phyloP scores from a whole-genome alignment of 2,329 filamentous ascomycete species.

The Zymoseptoria ardabiliae region DNA sequence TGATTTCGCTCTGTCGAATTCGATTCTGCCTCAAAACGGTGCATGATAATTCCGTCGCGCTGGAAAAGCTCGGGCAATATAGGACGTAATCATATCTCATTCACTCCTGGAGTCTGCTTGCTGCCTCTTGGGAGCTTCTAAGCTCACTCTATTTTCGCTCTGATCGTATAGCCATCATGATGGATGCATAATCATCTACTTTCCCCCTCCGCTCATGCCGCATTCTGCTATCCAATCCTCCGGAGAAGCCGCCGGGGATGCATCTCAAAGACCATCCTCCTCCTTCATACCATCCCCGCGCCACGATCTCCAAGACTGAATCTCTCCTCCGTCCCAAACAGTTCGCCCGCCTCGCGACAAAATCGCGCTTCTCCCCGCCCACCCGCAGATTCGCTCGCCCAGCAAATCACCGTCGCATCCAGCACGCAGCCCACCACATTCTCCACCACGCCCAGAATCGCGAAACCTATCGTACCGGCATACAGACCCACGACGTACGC shows the following conservation, averaged over 20 bases:
- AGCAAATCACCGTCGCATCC: slow-evolving; percentile 71
- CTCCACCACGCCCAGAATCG: slow-evolving; percentile 56
- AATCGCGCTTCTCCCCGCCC: slow-evolving; percentile 61
- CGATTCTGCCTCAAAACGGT: too few species aligned
- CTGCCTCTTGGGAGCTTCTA: background rate
- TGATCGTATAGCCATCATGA: background rate
- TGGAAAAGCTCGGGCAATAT: background rate
- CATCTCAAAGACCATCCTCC: background rate
- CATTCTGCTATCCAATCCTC: background rate
- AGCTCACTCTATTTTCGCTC: background rate
- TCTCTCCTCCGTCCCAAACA: slow-evolving; percentile 61
- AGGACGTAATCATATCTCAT: background rate
- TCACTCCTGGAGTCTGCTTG: background rate
- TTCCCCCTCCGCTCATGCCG: background rate
- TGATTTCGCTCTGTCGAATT: too few species aligned
- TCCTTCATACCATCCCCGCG: background rate
- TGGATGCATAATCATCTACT: background rate
- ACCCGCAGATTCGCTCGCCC: slow-evolving; percentile 74
- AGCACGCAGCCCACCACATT: slow-evolving; percentile 32
- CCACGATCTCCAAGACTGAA: slow-evolving; percentile 5
- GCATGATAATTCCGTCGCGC: background rate
- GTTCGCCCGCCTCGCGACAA: slow-evolving; percentile 81
- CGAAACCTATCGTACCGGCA: slow-evolving; percentile 91
- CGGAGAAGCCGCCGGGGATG: background rate
- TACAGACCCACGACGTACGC: slow-evolving; percentile 90